Evolutionary conservation across 345 rosid genomes (phyloP), one percentile per base, ranked within the genome.

Genomic region (Rhizophora apiculata): DNA sequence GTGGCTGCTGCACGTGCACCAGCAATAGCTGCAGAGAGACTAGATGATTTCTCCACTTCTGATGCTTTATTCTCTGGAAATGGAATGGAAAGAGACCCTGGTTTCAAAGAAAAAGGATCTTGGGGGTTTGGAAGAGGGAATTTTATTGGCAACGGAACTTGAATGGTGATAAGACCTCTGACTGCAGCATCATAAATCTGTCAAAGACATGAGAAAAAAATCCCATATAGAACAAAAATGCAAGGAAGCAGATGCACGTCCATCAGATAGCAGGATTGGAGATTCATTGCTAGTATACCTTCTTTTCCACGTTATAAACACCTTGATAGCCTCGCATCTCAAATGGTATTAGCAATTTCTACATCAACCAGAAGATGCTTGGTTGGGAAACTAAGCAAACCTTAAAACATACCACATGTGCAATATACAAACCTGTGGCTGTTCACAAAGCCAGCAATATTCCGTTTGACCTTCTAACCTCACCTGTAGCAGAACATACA

Each of bases 291-390:
- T 21, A 32, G 46, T 13, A 37, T 82, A 92, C 99, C 97, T 87
- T 95, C 74, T 77, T 95, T 83, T 92, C 97, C 86, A 95, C 75
- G 87, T 95, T 95, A 82, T 87, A 95, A 69, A 92, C 90, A 30
- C 95, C 72, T 64, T 95, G 96, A 79, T 59, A 85, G 16, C 96
- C 99, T 39, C 97, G 83, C 99, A 95, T 92, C 88, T 95, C 99
- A 70, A 92, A 95, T 30, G 97, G 99, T 71, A 95, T 67, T 61
- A 92, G 56, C 74, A 95, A 72, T 82, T 81, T 92, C 97, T 95
- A 77, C 43, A 76, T 22, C 31, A 2, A 24, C 37, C 48, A 32
- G 30, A 32, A 20, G 26, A 11, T 5, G 29, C 29, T 13, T 15
- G 24, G 48, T 48, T 49, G n/a, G 62, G 64, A 39, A 7, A 27